phyloP scores from a whole-genome alignment of 2,329 filamentous ascomycete genomes.

The Dactylellina drechsleri region DNA sequence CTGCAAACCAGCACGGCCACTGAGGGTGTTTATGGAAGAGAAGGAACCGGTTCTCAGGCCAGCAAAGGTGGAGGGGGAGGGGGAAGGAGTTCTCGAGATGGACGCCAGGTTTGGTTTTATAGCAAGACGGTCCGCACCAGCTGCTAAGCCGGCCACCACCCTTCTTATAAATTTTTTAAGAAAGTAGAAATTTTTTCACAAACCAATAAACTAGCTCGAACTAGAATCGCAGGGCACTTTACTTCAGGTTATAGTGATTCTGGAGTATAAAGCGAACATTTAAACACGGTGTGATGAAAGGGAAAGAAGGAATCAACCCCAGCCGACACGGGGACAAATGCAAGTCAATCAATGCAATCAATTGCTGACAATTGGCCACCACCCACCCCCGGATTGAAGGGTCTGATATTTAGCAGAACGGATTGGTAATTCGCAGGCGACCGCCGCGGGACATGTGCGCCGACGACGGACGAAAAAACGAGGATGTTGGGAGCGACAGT shows the following conservation, averaged over 20 bases:
- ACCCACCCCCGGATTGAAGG: not conserved
- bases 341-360: not conserved
- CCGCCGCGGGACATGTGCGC: conserved; percentile 17
- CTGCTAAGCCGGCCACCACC: conserved; percentile 34
- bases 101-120: conserved; percentile 40
- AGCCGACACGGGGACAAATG: conserved; percentile 8
- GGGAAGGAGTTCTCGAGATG: conserved; percentile 49
- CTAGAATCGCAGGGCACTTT: conserved; percentile 9
- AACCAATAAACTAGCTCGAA: conserved; percentile 9
- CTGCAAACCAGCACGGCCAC: conserved; percentile 39
- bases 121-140: conserved; percentile 14
- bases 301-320: not conserved
- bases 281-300: conserved; percentile 24
- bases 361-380: not conserved
- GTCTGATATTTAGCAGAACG: not conserved
- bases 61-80: conserved; percentile 49
- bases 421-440: not conserved
- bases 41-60: conserved; percentile 47
- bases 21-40: conserved; percentile 40
- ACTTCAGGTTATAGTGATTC: too few species aligned
- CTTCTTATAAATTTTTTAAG: not conserved
- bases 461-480: conserved; percentile 30
- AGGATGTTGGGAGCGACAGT: not conserved
- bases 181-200: conserved; percentile 8
- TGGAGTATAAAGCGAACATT: too few species aligned